Evolutionary conservation across 2,329 filamentous ascomycete species (phyloP), one percentile per base, ranked within the genome.

Genomic region (Calonectria leucothoes): DNA sequence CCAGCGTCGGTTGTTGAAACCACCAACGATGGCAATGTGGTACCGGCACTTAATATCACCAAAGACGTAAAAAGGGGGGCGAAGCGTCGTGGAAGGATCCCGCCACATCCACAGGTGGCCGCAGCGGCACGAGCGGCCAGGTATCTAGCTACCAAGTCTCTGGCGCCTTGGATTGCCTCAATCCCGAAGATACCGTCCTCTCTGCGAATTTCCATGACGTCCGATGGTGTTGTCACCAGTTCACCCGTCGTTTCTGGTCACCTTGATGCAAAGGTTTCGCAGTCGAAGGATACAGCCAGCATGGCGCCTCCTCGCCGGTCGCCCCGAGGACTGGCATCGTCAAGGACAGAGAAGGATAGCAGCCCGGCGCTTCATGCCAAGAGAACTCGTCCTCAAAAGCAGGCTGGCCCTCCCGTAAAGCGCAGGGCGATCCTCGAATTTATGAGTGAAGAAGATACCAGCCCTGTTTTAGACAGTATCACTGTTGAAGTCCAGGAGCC

Each of bases 41-140:
- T 11, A 5, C 2, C 8, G 0, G 4, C 7, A 1, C 17, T 20
- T 4, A 17, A n/a, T 3, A 6, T 20, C 10, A 20, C 17, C n/a
- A 20, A 45, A n/a, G n/a, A 45, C 4, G 39, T 3, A 3, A n/a
- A 2, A n/a, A 11, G 6, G 15, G 39, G 7, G 8, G 4, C 11
- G 39, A 3, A 10, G n/a, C 42, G 7, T 45, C 7, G 42, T 11
- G n/a, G 2, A 23, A 45, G 10, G n/a, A 5, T n/a, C 23, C 23
- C 4, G 42, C 7, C n/a, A 12, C n/a, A 10, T 45, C 39, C 6
- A 8, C 6, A 6, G 20, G 11, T 20, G 5, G 39, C 17, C 10
- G 20, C 20, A 17, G 4, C 20, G 20, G 39, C 20, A 17, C 17
- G 20, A 20, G 39, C 39, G 2, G 20, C 39, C n/a, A 20, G 42